phyloP scores from a whole-genome alignment of 106 monocot species.

The Phalaenopsis aphrodite region DNA sequence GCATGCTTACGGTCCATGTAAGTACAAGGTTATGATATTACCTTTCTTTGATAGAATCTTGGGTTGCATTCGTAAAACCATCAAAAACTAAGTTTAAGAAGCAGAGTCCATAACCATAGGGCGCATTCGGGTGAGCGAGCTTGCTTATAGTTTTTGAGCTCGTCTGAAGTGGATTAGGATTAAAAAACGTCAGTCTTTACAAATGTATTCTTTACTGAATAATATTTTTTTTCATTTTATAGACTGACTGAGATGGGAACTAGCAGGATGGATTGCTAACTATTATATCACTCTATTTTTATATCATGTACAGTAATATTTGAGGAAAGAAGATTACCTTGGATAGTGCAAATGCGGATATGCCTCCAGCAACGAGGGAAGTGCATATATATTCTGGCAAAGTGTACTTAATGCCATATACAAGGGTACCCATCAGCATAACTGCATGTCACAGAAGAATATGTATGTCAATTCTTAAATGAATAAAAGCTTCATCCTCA shows the following conservation, averaged over 20 bases:
- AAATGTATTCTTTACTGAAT: background rate
- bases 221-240: background rate
- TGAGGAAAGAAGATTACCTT: slow-evolving; percentile 40
- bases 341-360: slow-evolving; percentile 83
- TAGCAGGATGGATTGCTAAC: too few relatives aligned
- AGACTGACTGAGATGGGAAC: too few relatives aligned
- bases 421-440: slow-evolving; percentile 88
- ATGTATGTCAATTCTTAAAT: background rate
- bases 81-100: slow-evolving; percentile 91
- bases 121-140: slow-evolving; percentile 94
- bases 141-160: slow-evolving; percentile 94
- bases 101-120: slow-evolving; percentile 85
- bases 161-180: slow-evolving; percentile 43
- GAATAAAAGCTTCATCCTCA: background rate
- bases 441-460: slow-evolving; percentile 37
- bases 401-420: slow-evolving; percentile 92
- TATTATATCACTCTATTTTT: too few relatives aligned
- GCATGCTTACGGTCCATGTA: background rate
- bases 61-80: slow-evolving; percentile 94
- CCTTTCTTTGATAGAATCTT: slow-evolving; percentile 82
- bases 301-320: too few relatives aligned
- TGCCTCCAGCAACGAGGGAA: slow-evolving; percentile 94
- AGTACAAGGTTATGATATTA: slow-evolving; percentile 1
- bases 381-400: slow-evolving; percentile 85
- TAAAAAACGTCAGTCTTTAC: background rate